Percentiles rank a stretch among this genome's conserved stretches.
phyloP scores from a whole-genome alignment of 495 filamentous ascomycete genomes.

The Hapsidospora chrysogenum region DNA sequence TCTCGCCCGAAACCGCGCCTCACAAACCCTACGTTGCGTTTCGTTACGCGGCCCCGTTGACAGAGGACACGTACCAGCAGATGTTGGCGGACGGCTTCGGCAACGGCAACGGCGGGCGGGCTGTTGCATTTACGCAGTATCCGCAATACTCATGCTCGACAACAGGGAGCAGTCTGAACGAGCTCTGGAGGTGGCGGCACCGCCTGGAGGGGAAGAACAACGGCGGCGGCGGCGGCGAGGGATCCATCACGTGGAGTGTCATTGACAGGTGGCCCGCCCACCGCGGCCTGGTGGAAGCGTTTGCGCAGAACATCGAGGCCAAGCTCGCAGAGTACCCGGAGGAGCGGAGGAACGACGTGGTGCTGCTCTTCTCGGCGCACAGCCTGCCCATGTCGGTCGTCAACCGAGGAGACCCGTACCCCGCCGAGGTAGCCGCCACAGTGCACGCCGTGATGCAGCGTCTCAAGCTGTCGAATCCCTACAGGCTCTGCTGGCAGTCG shows the following conservation, averaged over 20 bases:
- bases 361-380: slow-evolving; percentile 89
- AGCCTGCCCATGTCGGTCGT: slow-evolving; percentile 94
- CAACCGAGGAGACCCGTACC: slow-evolving; percentile 90
- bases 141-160: slow-evolving; percentile 99
- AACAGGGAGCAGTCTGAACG: slow-evolving; percentile 89
- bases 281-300: slow-evolving; percentile 73
- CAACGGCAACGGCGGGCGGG: slow-evolving; percentile 67
- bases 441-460: slow-evolving; percentile 92
- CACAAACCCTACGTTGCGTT: slow-evolving; percentile 99
- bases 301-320: slow-evolving; percentile 77
- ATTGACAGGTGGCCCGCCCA: slow-evolving; percentile 96
- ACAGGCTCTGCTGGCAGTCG: slow-evolving; percentile 92
- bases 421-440: slow-evolving; percentile 92
- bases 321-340: slow-evolving; percentile 68
- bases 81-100: slow-evolving; percentile 82
- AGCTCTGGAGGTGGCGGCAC: slow-evolving; percentile 91
- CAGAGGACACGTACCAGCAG: slow-evolving; percentile 75
- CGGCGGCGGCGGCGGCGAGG: slow-evolving; percentile 29
- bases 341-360: slow-evolving; percentile 58
- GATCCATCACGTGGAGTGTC: slow-evolving; percentile 85
- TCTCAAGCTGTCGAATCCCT: slow-evolving; percentile 72
- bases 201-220: slow-evolving; percentile 61
- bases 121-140: slow-evolving; percentile 96
- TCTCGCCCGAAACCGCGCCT: slow-evolving; percentile 82
- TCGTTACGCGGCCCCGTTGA: slow-evolving; percentile 84